phyloP scores from a whole-genome alignment of 106 monocot genomes.

The Apostasia ramifera region DNA sequence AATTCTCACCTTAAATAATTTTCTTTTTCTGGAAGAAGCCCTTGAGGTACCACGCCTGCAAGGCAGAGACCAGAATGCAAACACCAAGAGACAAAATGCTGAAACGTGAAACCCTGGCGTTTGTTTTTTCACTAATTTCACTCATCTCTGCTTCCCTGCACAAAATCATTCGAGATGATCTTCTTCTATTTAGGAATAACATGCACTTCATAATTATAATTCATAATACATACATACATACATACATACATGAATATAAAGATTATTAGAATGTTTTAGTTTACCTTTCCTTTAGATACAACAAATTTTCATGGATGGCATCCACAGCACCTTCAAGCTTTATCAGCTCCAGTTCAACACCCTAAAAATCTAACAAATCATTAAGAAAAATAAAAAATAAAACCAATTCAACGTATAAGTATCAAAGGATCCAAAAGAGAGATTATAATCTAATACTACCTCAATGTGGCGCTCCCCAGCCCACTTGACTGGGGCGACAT shows the following conservation, averaged over 20 bases:
- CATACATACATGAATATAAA: too few relatives aligned
- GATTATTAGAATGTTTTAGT: not conserved
- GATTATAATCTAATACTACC: too few relatives aligned
- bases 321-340: slow-evolving; percentile 14
- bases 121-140: slow-evolving; percentile 35
- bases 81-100: slow-evolving; percentile 42
- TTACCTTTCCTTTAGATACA: slow-evolving; percentile 13
- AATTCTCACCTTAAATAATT: slow-evolving; percentile 16
- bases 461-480: too few relatives aligned
- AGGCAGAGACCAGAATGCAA: slow-evolving; percentile 28
- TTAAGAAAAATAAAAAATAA: too few relatives aligned
- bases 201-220: too few relatives aligned
- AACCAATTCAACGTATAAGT: too few relatives aligned
- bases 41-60: slow-evolving; percentile 39
- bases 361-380: not conserved
- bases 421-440: too few relatives aligned
- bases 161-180: too few relatives aligned
- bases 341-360: slow-evolving; percentile 19
- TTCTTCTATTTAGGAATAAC: too few relatives aligned
- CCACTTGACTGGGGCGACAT: too few relatives aligned
- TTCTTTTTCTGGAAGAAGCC: slow-evolving; percentile 32
- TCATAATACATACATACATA: too few relatives aligned
- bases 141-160: slow-evolving; percentile 56
- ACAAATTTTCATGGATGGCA: slow-evolving; percentile 16
- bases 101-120: slow-evolving; percentile 33